Conservation (phyloP, 2,329 filamentous ascomycete species). For the Clarireedia paspali region DNA sequence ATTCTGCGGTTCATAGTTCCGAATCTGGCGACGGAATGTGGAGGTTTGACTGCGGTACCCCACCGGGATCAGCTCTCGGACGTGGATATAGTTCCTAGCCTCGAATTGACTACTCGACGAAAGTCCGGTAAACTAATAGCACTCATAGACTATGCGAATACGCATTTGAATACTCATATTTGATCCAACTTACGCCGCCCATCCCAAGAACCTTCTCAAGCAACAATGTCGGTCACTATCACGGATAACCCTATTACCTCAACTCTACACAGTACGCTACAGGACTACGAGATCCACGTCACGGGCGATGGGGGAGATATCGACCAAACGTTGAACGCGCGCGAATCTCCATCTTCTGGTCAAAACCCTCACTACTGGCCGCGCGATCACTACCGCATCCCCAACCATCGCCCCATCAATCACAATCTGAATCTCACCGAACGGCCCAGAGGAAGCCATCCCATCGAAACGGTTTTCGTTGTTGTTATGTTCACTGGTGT, state of each 20-base stretch:
- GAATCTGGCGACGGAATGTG: neutral
- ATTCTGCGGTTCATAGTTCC: too few species aligned
- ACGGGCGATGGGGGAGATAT: conserved; percentile 23
- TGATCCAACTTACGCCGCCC: too few species aligned
- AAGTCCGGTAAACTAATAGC: too few species aligned
- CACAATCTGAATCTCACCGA: conserved; percentile 34
- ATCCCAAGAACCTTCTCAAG: neutral
- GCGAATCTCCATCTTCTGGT: neutral
- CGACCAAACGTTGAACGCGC: neutral
- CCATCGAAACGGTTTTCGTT: conserved; percentile 39
- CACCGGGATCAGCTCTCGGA: too few species aligned
- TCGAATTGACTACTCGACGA: too few species aligned
- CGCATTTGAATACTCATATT: too few species aligned
- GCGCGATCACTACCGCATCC: conserved; percentile 38
- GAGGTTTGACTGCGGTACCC: neutral
- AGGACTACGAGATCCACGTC: conserved; percentile 40
- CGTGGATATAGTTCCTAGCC: too few species aligned
- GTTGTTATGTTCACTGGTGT: conserved; percentile 42
- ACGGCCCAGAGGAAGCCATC: conserved; percentile 37
- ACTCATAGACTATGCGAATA: too few species aligned
- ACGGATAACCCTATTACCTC: neutral
- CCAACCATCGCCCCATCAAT: conserved; percentile 39
- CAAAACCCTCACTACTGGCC: conserved; percentile 38
- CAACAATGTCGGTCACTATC: neutral
- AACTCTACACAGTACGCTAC: neutral